Conservation (phyloP, 106 monocot species). For the Dendrobium chrysotoxum region DNA sequence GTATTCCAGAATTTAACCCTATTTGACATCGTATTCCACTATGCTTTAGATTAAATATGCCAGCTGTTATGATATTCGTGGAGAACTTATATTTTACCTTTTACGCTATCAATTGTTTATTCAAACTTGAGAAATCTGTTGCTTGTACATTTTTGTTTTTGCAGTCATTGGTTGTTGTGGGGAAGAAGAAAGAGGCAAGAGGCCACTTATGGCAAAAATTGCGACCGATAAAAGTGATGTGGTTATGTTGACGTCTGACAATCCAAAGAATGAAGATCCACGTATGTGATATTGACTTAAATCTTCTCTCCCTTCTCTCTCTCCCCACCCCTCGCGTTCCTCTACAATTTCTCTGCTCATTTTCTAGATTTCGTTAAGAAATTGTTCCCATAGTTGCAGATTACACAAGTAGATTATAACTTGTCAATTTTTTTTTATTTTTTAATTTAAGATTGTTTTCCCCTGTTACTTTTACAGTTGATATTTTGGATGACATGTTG, state of each 20-base stretch:
- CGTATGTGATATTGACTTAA: conserved; percentile 33
- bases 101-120: neutral
- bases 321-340: no score
- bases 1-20: no score
- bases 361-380: neutral
- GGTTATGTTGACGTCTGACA: conserved; percentile 88
- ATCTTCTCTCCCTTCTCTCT: no score
- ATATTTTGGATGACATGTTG: conserved; percentile 98
- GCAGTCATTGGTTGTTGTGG: conserved; percentile 90
- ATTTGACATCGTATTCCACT: no score
- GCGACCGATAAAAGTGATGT: conserved; percentile 97
- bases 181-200: conserved; percentile 85
- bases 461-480: conserved; percentile 41
- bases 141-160: conserved; percentile 9
- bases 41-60: no score
- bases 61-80: no score
- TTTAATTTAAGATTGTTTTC: neutral
- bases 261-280: conserved; percentile 91
- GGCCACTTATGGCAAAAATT: conserved; percentile 90
- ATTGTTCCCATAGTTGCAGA: neutral
- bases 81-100: neutral
- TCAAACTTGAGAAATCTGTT: neutral
- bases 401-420: neutral
- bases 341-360: neutral
- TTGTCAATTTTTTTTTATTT: neutral